Percentiles rank a stretch among this genome's conserved stretches.
Evolutionary conservation across 1,284 basidiomycete genomes (phyloP).

Genomic region (Ceratobasidium theobromae): DNA sequence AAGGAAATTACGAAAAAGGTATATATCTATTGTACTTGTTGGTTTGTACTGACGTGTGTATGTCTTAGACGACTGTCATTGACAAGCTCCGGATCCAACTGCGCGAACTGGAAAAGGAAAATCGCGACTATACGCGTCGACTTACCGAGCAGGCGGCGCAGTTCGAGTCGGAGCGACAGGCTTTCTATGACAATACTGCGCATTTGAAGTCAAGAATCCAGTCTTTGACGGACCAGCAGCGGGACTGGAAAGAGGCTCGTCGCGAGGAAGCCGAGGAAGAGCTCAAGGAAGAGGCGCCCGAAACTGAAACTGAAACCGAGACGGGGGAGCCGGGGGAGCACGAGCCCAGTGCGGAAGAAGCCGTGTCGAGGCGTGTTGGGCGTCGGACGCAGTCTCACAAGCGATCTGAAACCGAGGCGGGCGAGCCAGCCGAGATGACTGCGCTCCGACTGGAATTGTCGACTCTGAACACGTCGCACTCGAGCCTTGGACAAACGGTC

Average conservation of each 20-base stretch:
- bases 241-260: slow-evolving; percentile 37
- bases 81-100: slow-evolving; percentile 76
- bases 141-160: slow-evolving; percentile 79
- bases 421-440: slow-evolving; percentile 81
- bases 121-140: slow-evolving; percentile 69
- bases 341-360: slow-evolving; percentile 37
- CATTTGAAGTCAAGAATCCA: slow-evolving; percentile 84
- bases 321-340: slow-evolving; percentile 39
- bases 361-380: no score
- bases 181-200: slow-evolving; percentile 84
- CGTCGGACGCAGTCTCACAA: no score
- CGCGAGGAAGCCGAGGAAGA: slow-evolving; percentile 23
- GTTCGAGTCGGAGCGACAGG: slow-evolving; percentile 81
- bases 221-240: slow-evolving; percentile 67
- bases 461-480: slow-evolving; percentile 75
- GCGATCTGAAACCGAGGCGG: slow-evolving; percentile 46
- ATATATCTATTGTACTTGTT: neutral
- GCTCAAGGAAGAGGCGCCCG: slow-evolving; percentile 41
- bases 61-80: slow-evolving; percentile 46
- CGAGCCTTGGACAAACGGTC: slow-evolving; percentile 74
- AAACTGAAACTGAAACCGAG: slow-evolving; percentile 47
- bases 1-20: slow-evolving; percentile 45
- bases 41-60: neutral
- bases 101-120: slow-evolving; percentile 79
- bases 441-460: slow-evolving; percentile 74